Percentiles rank a stretch among this genome's conserved stretches.
Conservation (phyloP, 2,329 filamentous ascomycete species). For the Neonectria magnoliae region DNA sequence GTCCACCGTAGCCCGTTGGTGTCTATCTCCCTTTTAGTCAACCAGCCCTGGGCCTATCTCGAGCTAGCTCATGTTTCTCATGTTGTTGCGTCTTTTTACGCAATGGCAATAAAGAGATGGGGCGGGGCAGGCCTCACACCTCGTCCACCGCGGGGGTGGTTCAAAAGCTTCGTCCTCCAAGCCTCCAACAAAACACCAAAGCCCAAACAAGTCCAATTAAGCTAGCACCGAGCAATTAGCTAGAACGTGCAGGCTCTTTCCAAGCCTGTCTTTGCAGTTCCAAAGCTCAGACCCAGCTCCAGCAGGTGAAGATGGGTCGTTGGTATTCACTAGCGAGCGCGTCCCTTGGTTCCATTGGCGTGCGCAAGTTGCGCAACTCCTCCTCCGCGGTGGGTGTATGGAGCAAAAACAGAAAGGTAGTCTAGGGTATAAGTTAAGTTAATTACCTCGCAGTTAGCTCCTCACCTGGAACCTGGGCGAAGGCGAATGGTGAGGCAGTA, state of each 20-base stretch:
- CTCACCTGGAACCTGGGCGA: conserved; percentile 8
- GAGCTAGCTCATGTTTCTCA: conserved; percentile 28
- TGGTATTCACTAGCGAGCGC: conserved; percentile 9
- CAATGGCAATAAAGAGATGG: conserved; percentile 29
- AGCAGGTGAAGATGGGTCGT: conserved; percentile 11
- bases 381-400: conserved; percentile 13
- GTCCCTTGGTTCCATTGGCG: background rate
- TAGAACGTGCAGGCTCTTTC: background rate
- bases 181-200: conserved; percentile 2
- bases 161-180: background rate
- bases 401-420: background rate
- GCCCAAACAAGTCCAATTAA: background rate
- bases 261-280: conserved; percentile 9
- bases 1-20: background rate
- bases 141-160: conserved; percentile 23
- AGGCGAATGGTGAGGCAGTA: conserved; percentile 3
- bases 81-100: conserved; percentile 46
- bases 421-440: background rate
- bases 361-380: background rate
- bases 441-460: background rate
- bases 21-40: conserved; percentile 14
- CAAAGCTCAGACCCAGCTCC: background rate
- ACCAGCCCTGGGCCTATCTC: conserved; percentile 12
- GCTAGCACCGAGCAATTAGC: conserved; percentile 2
- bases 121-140: conserved; percentile 31